phyloP scores from a whole-genome alignment of 352 stramenopile genomes.

The Paralagenidium karlingii region DNA sequence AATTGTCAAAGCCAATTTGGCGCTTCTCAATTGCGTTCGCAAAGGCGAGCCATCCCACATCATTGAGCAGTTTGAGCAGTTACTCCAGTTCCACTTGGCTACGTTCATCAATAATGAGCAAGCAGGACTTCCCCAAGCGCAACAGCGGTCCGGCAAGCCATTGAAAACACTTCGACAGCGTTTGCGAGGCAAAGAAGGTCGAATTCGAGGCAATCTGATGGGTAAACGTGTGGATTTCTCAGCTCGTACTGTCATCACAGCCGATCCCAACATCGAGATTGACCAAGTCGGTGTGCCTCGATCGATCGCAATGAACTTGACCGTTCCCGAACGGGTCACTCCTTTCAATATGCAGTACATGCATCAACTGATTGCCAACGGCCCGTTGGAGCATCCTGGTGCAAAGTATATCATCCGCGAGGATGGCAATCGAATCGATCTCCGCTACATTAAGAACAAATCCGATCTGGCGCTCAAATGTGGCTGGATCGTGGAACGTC shows the following conservation, averaged over 20 bases:
- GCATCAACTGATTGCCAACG: constrained; percentile 92
- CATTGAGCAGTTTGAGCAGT: constrained; percentile 89
- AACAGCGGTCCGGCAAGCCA: constrained; percentile 93
- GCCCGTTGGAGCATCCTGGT: constrained; percentile 93
- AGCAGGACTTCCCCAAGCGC: constrained; percentile 90
- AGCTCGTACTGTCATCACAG: constrained; percentile 98
- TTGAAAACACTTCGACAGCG: constrained; percentile 97
- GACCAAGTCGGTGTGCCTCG: constrained; percentile 97
- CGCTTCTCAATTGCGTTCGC: constrained; percentile 88
- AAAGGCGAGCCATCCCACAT: constrained; percentile 95
- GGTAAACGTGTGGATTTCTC: constrained; percentile 99
- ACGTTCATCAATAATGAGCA: constrained; percentile 99
- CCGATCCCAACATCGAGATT: constrained; percentile 98
- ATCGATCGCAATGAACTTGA: constrained; percentile 98
- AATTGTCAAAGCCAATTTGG: constrained; percentile 98
- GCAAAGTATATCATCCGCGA: constrained; percentile 98
- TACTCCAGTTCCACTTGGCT: constrained; percentile 76
- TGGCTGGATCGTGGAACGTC: constrained; percentile 98
- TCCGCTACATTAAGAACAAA: constrained; percentile 97
- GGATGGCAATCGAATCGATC: constrained; percentile 95
- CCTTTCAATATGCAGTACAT: constrained; percentile 96
- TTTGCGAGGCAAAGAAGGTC: constrained; percentile 95
- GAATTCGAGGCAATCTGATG: constrained; percentile 99
- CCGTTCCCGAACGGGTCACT: constrained; percentile 98
- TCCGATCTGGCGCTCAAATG: constrained; percentile 91